Evolutionary conservation across 768 basidiomycete genomes (phyloP).

Genomic region (Xanthoconium stramineum): DNA sequence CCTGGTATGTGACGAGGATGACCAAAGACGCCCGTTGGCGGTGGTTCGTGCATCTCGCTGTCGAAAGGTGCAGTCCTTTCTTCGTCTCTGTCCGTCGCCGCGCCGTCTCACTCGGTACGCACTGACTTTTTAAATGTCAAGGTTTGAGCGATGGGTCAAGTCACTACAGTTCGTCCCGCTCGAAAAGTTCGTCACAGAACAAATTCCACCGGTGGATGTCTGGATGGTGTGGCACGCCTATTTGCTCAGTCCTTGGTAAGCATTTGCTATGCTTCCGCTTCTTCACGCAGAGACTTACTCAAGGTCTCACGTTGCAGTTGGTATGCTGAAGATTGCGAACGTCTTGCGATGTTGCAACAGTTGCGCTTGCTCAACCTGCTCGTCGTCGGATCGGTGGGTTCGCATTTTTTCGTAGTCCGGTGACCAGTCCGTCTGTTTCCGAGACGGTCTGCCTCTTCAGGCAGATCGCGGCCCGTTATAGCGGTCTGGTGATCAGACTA

Average conservation of each 20-base stretch:
- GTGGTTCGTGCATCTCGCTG: constrained; percentile 40
- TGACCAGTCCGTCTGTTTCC: constrained; percentile 13
- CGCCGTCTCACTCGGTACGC: not conserved
- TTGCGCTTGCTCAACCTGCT: constrained; percentile 26
- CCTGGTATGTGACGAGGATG: constrained; percentile 23
- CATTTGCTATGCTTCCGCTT: not conserved
- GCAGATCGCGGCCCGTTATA: too few species aligned
- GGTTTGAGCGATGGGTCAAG: constrained; percentile 36
- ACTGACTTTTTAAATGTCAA: constrained; percentile 4
- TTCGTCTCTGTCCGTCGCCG: not conserved
- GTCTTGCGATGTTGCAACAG: constrained; percentile 23
- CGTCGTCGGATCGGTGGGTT: constrained; percentile 30
- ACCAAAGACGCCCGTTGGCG: constrained; percentile 32
- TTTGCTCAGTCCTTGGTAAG: constrained; percentile 36
- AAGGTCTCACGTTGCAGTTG: constrained; percentile 16
- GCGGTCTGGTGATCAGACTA: too few species aligned
- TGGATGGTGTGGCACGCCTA: constrained; percentile 45
- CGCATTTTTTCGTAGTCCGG: not conserved
- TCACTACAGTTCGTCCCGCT: constrained; percentile 23
- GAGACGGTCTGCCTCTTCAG: too few species aligned
- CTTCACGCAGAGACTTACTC: not conserved
- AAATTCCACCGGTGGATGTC: constrained; percentile 38
- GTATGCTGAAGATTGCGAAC: constrained; percentile 34
- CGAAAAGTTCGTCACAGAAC: constrained; percentile 23
- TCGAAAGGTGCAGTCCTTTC: constrained; percentile 29